Evolutionary conservation across 2,329 filamentous ascomycete genomes (phyloP), one percentile per base, ranked within the genome.

Genomic region (Diplodia mutila): DNA sequence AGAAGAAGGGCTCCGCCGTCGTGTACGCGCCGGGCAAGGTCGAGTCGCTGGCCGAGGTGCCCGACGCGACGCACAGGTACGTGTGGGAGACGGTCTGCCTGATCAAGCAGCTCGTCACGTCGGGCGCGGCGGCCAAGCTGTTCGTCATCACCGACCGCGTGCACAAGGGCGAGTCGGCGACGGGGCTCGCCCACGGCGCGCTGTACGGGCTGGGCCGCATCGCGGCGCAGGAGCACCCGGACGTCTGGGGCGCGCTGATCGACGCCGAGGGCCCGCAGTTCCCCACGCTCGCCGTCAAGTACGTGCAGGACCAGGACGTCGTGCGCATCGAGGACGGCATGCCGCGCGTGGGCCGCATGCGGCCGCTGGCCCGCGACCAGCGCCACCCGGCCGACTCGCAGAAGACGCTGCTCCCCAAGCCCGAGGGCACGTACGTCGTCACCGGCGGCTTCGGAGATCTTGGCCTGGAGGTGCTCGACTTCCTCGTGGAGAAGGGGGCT

Each of bases 351-450:
- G 75, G 75, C 9, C 70, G 75, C 2, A 72, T 81, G 21, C 74
- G 77, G 6, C 68, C 73, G 4, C 69, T 75, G 9, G 65, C 70
- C 12, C 73, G 71, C 34, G 67, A 69, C 5, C 70, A 73, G 64
- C 55, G 68, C 21, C 37, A 53, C 49, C 70, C 59, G 14, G 68
- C 32, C n/a, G 48, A 48, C 25, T 57, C 66, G 12, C 46, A 27
- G 6, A 68, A 46, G 21, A 70, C 61, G 1, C 61, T 73, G 32
- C 61, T 72, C 21, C 76, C 76, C 8, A 69, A 67, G 46, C 70
- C 74, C 12, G 73, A 78, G n/a, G 80, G 81, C 2, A 82, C 81
- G 0, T 83, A 83, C 67, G 34, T 83, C 21, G 77, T 83, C 29
- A 80, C 80, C 16, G 80, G 81, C 51, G 80, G 80, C 1, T 72